These are phyloP conservation scores for Heterobasidion parviporum DNA, from an alignment of 1,284 basidiomycete species.

Conservation along the genomic window DNA sequence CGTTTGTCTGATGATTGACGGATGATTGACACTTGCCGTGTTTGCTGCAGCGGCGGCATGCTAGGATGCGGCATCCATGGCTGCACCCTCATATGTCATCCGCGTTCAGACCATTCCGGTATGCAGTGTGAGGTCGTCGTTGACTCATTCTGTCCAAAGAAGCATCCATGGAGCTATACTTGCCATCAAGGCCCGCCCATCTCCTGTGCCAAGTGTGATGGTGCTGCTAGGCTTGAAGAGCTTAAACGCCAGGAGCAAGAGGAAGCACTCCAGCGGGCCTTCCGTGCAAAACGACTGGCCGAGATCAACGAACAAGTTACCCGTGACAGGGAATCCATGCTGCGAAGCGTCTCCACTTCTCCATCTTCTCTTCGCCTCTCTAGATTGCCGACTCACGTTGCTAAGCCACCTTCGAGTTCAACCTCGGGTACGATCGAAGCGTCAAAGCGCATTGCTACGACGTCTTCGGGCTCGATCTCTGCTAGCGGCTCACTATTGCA, in stretches of 20 bases:
- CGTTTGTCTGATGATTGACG: background rate
- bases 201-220: slow-evolving; percentile 22
- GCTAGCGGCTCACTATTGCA: too few species aligned
- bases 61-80: slow-evolving; percentile 42
- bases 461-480: too few species aligned
- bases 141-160: slow-evolving; percentile 24
- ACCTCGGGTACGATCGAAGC: too few species aligned
- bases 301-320: slow-evolving; percentile 24
- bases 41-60: slow-evolving; percentile 26
- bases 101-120: slow-evolving; percentile 38
- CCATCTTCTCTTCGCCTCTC: slow-evolving; percentile 25
- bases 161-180: slow-evolving; percentile 24
- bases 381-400: slow-evolving; percentile 23
- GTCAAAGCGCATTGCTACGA: too few species aligned
- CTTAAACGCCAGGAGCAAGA: slow-evolving; percentile 24
- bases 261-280: slow-evolving; percentile 21
- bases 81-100: slow-evolving; percentile 51
- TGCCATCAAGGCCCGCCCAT: slow-evolving; percentile 25
- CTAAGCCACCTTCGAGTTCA: too few species aligned
- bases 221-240: slow-evolving; percentile 21
- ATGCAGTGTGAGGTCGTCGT: slow-evolving; percentile 29
- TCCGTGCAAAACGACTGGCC: slow-evolving; percentile 21
- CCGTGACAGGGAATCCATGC: slow-evolving; percentile 12
- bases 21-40: background rate
- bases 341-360: slow-evolving; percentile 24